phyloP scores from a whole-genome alignment of 169 alveolate genomes.

The Plasmodium vivax region DNA sequence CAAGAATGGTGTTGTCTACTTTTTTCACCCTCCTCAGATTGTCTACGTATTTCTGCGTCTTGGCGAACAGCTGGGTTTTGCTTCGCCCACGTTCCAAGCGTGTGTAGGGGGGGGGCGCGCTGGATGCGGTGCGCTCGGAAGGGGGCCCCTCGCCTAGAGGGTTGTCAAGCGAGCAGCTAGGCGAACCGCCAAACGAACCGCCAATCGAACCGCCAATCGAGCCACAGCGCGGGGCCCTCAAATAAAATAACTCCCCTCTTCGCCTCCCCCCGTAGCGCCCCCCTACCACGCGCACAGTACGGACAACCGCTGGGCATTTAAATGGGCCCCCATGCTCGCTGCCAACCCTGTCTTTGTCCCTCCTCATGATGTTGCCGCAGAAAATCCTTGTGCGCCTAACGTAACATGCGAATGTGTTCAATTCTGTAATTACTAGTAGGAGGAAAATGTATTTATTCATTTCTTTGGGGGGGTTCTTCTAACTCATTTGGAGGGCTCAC shows the following conservation, averaged over 20 bases:
- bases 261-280: neutral
- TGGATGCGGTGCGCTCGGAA: neutral
- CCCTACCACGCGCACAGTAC: neutral
- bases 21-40: constrained; percentile 63
- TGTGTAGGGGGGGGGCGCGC: neutral
- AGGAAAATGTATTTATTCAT: constrained; percentile 18
- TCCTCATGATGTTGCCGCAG: neutral
- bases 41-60: neutral
- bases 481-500: neutral
- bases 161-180: neutral
- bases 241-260: constrained; percentile 4
- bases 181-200: neutral
- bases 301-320: neutral
- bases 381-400: neutral
- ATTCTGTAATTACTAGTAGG: constrained; percentile 9
- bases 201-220: neutral
- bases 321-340: neutral
- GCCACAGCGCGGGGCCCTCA: neutral
- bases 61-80: neutral
- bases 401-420: constrained; percentile 12
- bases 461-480: constrained; percentile 14
- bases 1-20: constrained; percentile 57
- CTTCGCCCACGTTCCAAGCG: neutral
- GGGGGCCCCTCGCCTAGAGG: neutral
- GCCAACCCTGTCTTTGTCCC: neutral